phyloP scores from a whole-genome alignment of 305 asterid species.

The Solanum aculeatissimum region DNA sequence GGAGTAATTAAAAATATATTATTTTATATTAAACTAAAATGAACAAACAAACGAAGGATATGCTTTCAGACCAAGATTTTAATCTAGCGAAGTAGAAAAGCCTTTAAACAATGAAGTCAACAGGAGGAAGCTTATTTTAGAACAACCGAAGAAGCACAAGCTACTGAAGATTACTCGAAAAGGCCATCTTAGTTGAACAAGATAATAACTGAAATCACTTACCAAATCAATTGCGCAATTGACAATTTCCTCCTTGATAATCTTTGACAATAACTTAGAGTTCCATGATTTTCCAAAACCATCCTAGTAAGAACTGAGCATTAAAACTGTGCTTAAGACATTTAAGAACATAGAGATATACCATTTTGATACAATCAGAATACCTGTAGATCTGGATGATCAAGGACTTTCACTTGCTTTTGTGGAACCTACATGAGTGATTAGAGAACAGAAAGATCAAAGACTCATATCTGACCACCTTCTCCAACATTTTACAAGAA shows the following conservation, averaged over 20 bases:
- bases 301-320: slow-evolving; percentile 40
- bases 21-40: neutral
- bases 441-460: neutral
- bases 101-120: neutral
- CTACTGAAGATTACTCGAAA: neutral
- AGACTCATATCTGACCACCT: neutral
- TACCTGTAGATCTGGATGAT: slow-evolving; percentile 84
- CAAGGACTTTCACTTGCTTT: slow-evolving; percentile 63
- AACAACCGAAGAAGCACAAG: neutral
- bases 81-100: neutral
- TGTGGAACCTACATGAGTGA: slow-evolving; percentile 44
- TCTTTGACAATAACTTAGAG: slow-evolving; percentile 36
- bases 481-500: neutral
- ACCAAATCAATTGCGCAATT: slow-evolving; percentile 54
- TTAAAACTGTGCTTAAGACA: slow-evolving; percentile 6
- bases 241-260: slow-evolving; percentile 41
- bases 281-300: slow-evolving; percentile 77
- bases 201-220: slow-evolving; percentile 4
- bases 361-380: neutral
- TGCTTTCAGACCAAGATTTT: neutral
- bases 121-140: neutral
- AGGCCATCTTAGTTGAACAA: neutral
- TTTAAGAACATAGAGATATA: neutral
- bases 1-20: neutral
- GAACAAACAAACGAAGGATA: neutral